phyloP scores from a whole-genome alignment of 208 protist species.

The Trypanosoma melophagium region DNA sequence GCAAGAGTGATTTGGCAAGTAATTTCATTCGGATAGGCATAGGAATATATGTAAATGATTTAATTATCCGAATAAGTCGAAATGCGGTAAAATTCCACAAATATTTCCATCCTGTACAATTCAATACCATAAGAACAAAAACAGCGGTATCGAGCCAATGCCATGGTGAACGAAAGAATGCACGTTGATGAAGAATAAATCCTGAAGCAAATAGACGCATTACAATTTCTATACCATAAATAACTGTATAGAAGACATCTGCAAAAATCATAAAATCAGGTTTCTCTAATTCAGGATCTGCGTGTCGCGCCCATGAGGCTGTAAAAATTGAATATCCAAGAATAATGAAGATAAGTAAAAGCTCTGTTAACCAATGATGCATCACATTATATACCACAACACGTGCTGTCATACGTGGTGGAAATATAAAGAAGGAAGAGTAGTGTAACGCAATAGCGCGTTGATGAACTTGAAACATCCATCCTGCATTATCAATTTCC shows the following conservation, averaged over 20 bases:
- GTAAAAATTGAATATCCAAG: slow-evolving; percentile 86
- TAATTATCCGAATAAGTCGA: slow-evolving; percentile 84
- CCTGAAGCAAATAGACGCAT: slow-evolving; percentile 84
- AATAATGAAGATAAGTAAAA: slow-evolving; percentile 73
- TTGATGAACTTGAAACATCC: slow-evolving; percentile 83
- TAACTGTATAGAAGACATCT: slow-evolving; percentile 84
- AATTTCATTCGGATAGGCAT: slow-evolving; percentile 79
- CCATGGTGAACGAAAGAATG: slow-evolving; percentile 90
- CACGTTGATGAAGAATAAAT: slow-evolving; percentile 70
- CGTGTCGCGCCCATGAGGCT: slow-evolving; percentile 74
- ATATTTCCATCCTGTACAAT: slow-evolving; percentile 70
- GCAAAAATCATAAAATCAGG: slow-evolving; percentile 76
- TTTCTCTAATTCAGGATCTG: slow-evolving; percentile 35
- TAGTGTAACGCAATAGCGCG: slow-evolving; percentile 72
- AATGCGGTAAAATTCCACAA: slow-evolving; percentile 87
- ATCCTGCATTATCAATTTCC: slow-evolving; percentile 40
- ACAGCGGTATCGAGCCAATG: slow-evolving; percentile 91
- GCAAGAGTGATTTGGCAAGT: slow-evolving; percentile 83
- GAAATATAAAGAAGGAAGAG: slow-evolving; percentile 88
- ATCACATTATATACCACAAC: slow-evolving; percentile 90
- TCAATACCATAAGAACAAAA: slow-evolving; percentile 72
- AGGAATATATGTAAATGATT: slow-evolving; percentile 77
- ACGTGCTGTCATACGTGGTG: slow-evolving; percentile 72
- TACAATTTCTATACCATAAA: slow-evolving; percentile 84
- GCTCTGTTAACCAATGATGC: slow-evolving; percentile 88